Conservation (phyloP, 768 basidiomycete genomes). For the Kockovaella imperatae region DNA sequence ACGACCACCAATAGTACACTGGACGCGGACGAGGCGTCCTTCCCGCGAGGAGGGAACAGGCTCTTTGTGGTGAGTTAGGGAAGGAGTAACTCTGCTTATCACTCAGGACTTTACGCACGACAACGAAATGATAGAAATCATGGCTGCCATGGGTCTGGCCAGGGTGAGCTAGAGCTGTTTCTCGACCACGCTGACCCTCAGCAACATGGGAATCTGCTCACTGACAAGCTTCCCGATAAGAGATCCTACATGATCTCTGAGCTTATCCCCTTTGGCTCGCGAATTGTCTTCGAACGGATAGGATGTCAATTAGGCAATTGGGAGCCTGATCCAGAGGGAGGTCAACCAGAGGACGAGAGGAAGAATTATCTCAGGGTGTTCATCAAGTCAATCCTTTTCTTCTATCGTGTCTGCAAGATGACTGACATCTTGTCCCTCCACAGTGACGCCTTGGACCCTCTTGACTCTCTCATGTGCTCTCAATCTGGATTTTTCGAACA, state of each 20-base stretch:
- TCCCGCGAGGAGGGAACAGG: conserved; percentile 51
- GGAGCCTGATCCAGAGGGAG: conserved; percentile 37
- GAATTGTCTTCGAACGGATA: conserved; percentile 63
- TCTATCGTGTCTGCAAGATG: conserved; percentile 47
- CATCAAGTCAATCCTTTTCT: conserved; percentile 55
- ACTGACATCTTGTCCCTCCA: background rate
- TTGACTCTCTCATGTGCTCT: conserved; percentile 30
- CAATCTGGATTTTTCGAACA: conserved; percentile 41
- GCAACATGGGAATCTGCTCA: conserved; percentile 25
- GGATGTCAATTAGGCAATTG: conserved; percentile 46
- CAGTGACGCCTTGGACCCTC: conserved; percentile 41
- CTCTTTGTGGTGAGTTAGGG: conserved; percentile 31
- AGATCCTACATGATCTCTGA: conserved; percentile 31
- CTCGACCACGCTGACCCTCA: conserved; percentile 6
- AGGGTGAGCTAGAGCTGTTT: conserved; percentile 34
- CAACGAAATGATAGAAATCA: conserved; percentile 74
- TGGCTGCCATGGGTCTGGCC: conserved; percentile 55
- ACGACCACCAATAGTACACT: conserved; percentile 73
- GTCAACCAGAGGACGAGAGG: conserved; percentile 1
- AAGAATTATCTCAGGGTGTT: conserved; percentile 62
- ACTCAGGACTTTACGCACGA: conserved; percentile 73
- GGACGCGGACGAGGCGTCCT: conserved; percentile 56
- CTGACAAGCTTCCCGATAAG: conserved; percentile 13
- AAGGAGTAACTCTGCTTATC: background rate
- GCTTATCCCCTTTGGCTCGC: conserved; percentile 66